phyloP scores from a whole-genome alignment of 2,329 filamentous ascomycete genomes.

The Metarhizium anisopliae region DNA sequence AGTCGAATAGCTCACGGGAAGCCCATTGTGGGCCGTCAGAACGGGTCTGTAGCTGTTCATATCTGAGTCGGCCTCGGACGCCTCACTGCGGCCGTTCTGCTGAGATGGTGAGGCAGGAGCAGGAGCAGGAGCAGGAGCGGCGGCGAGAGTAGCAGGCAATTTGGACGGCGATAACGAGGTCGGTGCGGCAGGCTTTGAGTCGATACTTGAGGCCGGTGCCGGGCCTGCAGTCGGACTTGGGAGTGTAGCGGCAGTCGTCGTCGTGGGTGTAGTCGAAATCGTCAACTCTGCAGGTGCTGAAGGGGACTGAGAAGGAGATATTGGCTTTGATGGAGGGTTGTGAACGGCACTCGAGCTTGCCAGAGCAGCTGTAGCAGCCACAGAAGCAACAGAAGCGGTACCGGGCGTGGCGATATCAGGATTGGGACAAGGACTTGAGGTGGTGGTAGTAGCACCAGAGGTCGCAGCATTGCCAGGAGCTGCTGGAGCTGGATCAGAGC shows the following conservation, averaged over 20 bases:
- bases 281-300: slow-evolving; percentile 1
- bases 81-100: slow-evolving; percentile 24
- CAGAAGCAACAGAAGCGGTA: slow-evolving; percentile 1
- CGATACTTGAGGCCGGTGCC: neutral
- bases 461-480: slow-evolving; percentile 7
- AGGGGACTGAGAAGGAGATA: slow-evolving; percentile 2
- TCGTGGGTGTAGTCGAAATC: neutral
- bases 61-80: slow-evolving; percentile 19
- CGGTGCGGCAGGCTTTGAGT: slow-evolving; percentile 3
- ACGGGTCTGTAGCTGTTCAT: slow-evolving; percentile 23
- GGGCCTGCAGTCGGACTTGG: neutral
- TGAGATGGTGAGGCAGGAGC: slow-evolving; percentile 11
- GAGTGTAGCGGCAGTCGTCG: neutral
- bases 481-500: slow-evolving; percentile 13
- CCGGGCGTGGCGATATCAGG: slow-evolving; percentile 4
- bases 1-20: slow-evolving; percentile 18
- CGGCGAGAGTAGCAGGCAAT: slow-evolving; percentile 7
- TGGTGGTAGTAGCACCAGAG: neutral
- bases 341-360: slow-evolving; percentile 3
- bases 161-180: slow-evolving; percentile 7
- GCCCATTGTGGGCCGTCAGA: slow-evolving; percentile 13
- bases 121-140: neutral
- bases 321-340: neutral
- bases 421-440: slow-evolving; percentile 1
- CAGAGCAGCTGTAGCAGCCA: slow-evolving; percentile 10